A percentile compares a stretch with the other conserved stretches of the same genome.
Evolutionary conservation across 257 asterid genomes (phyloP).

Genomic region (Fraxinus pennsylvanica): DNA sequence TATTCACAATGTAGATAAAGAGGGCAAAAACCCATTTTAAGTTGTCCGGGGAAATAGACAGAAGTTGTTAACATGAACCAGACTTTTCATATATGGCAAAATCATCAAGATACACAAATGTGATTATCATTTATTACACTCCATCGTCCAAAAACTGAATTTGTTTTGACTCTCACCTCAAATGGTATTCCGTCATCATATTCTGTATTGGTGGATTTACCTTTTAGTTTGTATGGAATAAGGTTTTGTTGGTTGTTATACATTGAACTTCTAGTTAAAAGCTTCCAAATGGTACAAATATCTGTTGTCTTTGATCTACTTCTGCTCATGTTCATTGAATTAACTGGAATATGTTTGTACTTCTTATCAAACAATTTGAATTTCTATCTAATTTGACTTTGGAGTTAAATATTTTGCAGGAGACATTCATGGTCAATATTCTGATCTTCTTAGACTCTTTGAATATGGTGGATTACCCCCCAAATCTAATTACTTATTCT

Average conservation of each 20-base stretch:
- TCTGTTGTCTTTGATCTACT: neutral
- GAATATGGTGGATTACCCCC: conserved; percentile 79
- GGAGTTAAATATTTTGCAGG: conserved; percentile 38
- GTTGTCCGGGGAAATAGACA: neutral
- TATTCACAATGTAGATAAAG: neutral
- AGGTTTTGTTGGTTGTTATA: neutral
- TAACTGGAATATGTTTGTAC: conserved; percentile 2
- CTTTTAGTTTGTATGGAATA: neutral
- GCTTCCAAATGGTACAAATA: neutral
- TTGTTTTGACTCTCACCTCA: neutral
- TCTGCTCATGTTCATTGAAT: neutral
- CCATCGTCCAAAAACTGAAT: neutral
- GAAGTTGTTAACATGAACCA: neutral
- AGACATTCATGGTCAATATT: conserved; percentile 80
- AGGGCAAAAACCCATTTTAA: neutral
- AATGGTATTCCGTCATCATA: neutral
- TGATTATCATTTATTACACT: neutral
- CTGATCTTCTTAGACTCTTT: conserved; percentile 74
- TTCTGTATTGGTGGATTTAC: neutral
- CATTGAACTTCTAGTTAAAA: neutral
- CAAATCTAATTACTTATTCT: conserved; percentile 64
- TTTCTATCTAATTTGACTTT: conserved; percentile 5
- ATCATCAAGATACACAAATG: neutral
- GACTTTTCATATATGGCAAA: neutral
- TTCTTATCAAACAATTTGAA: neutral